Percentiles rank a stretch among this genome's conserved stretches.
phyloP scores from a whole-genome alignment of 768 basidiomycete species.

The Amanita subjunquillea region DNA sequence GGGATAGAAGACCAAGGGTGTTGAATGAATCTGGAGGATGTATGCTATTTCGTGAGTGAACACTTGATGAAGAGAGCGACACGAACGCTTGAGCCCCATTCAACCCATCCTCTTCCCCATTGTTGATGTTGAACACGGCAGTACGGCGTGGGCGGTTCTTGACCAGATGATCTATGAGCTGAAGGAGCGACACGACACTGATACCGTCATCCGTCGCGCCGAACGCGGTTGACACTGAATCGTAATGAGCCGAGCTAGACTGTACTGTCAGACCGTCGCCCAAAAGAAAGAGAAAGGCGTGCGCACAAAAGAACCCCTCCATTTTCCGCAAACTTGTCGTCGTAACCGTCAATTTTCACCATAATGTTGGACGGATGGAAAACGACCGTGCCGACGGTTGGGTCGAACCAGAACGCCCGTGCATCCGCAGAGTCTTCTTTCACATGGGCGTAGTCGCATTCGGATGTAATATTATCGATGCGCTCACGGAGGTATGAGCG shows the following conservation, averaged over 20 bases:
- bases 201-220: slow-evolving; percentile 78
- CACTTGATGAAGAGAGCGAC: not conserved
- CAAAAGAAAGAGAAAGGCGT: not conserved
- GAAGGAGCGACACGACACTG: slow-evolving; percentile 55
- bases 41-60: not conserved
- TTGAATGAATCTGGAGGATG: slow-evolving; percentile 41
- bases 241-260: slow-evolving; percentile 59
- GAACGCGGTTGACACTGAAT: slow-evolving; percentile 66
- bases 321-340: slow-evolving; percentile 17
- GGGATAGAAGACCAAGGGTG: slow-evolving; percentile 68
- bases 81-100: slow-evolving; percentile 58
- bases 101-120: slow-evolving; percentile 73
- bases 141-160: slow-evolving; percentile 43
- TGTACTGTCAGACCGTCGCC: not conserved
- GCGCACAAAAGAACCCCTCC: slow-evolving; percentile 45
- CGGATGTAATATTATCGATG: slow-evolving; percentile 33
- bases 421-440: slow-evolving; percentile 29
- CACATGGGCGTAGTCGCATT: slow-evolving; percentile 36
- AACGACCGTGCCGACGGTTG: slow-evolving; percentile 26
- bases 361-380: slow-evolving; percentile 63
- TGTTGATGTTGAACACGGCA: slow-evolving; percentile 77
- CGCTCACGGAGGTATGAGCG: slow-evolving; percentile 48
- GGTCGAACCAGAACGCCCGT: slow-evolving; percentile 6
- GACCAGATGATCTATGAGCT: slow-evolving; percentile 49
- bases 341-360: slow-evolving; percentile 49